phyloP scores from a whole-genome alignment of 31 red algal genomes.

The Odonthalia washingtoniensis region DNA sequence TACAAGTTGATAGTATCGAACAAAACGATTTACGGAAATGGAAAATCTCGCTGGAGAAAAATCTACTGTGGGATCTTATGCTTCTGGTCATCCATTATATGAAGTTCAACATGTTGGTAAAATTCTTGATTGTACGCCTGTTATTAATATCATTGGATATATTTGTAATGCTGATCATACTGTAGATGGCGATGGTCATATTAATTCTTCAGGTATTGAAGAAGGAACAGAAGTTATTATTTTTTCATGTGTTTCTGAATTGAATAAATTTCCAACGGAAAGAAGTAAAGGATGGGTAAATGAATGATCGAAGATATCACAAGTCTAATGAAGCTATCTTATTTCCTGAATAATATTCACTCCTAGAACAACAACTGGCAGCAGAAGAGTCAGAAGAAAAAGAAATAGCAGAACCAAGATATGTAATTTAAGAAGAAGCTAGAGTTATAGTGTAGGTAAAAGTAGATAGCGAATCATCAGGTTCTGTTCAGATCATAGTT shows the following conservation, averaged over 20 bases:
- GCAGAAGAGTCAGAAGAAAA: no score
- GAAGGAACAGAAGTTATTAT: conserved; percentile 66
- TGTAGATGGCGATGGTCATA: conserved; percentile 9
- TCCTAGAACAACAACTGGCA: conserved; percentile 74
- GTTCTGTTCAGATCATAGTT: no score
- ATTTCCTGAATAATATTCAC: conserved; percentile 61
- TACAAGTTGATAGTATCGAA: conserved; percentile 35
- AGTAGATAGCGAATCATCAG: no score
- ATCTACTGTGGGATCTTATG: conserved; percentile 78
- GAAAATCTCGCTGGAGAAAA: conserved; percentile 68
- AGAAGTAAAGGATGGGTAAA: conserved; percentile 79
- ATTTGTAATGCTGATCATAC: no score
- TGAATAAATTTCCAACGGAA: conserved; percentile 72
- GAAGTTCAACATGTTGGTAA: conserved; percentile 44
- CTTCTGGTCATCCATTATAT: conserved; percentile 74
- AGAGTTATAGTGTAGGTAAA: no score
- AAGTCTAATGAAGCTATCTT: conserved; percentile 54
- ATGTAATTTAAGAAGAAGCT: no score
- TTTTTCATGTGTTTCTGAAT: conserved; percentile 61
- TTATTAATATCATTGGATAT: conserved; percentile 53
- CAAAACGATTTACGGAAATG: conserved; percentile 54
- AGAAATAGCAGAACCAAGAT: no score
- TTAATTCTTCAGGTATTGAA: background rate
- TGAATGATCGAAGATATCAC: conserved; percentile 63
- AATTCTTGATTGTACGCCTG: conserved; percentile 49